Evolutionary conservation across 805 yeast genomes (phyloP).

Genomic region (Naumovozyma dairenensis): DNA sequence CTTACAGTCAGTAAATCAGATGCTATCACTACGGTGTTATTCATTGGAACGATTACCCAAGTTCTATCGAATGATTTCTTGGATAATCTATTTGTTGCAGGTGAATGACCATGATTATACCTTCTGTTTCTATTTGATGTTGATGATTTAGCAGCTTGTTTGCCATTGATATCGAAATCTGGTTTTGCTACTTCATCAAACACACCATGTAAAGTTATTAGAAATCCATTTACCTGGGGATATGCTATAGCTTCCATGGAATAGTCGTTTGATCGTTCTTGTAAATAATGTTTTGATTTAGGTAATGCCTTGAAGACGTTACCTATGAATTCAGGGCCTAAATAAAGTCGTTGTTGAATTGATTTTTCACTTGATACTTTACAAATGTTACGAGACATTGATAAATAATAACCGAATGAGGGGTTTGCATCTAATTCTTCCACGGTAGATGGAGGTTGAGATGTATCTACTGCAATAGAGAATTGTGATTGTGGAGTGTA

Average conservation of each 20-base stretch:
- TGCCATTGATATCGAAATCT: conserved; percentile 26
- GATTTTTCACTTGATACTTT: conserved; percentile 46
- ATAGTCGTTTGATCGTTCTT: conserved; percentile 52
- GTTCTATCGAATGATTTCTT: conserved; percentile 80
- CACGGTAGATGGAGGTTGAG: conserved; percentile 44
- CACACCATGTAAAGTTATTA: conserved; percentile 75
- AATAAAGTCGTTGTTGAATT: conserved; percentile 47
- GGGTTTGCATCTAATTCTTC: conserved; percentile 28
- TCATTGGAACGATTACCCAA: conserved; percentile 63
- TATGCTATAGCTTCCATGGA: conserved; percentile 71
- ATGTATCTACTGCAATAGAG: conserved; percentile 65
- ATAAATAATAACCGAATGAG: conserved; percentile 58
- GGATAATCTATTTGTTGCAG: conserved; percentile 32
- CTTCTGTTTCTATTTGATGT: conserved; percentile 18
- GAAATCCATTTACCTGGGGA: conserved; percentile 65
- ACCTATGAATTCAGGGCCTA: conserved; percentile 60
- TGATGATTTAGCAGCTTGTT: conserved; percentile 13
- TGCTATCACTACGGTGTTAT: conserved; percentile 66
- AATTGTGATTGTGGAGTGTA: conserved; percentile 82
- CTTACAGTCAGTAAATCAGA: conserved; percentile 72
- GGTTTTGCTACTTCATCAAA: conserved; percentile 63
- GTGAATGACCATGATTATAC: conserved; percentile 22
- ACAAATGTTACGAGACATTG: conserved; percentile 67
- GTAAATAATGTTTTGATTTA: conserved; percentile 61
- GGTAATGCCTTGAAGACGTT: conserved; percentile 62